Conservation (phyloP, 2,329 filamentous ascomycete species). For the Domatiomyces globalis region DNA sequence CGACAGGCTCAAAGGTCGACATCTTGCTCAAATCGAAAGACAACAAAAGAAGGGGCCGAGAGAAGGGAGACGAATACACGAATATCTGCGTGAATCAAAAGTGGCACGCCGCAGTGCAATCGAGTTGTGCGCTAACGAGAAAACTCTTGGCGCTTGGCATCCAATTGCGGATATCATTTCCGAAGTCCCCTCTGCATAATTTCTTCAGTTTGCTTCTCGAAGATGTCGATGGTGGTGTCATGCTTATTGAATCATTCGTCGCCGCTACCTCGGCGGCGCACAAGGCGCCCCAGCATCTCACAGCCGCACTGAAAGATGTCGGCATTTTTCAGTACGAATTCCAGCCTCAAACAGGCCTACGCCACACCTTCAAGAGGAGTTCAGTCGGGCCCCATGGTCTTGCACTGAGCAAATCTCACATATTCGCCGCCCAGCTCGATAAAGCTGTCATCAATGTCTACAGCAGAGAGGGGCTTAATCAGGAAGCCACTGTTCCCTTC, state of each 20-base stretch:
- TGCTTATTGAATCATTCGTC: conserved; percentile 37
- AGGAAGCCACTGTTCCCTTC: conserved; percentile 79
- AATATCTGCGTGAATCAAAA: not conserved
- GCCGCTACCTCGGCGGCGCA: conserved; percentile 29
- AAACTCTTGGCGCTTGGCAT: not conserved
- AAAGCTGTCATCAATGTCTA: conserved; percentile 93
- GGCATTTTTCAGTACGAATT: conserved; percentile 77
- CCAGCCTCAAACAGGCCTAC: conserved; percentile 61
- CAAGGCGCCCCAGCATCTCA: conserved; percentile 26
- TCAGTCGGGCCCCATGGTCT: conserved; percentile 64
- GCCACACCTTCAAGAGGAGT: conserved; percentile 80
- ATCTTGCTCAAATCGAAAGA: conserved; percentile 34
- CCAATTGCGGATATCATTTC: not conserved
- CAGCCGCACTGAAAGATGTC: conserved; percentile 54
- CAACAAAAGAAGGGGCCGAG: not conserved
- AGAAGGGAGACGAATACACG: not conserved
- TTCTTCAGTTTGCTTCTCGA: not conserved
- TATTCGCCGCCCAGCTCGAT: conserved; percentile 82
- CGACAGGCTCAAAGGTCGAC: conserved; percentile 53
- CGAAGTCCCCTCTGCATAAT: too few species aligned
- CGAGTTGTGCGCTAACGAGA: not conserved
- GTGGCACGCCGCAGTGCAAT: not conserved
- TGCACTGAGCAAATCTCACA: conserved; percentile 64
- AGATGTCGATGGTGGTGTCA: conserved; percentile 11
- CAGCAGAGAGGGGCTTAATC: conserved; percentile 64